Conservation (phyloP, 441 rosid genomes). For the Sinapis alba region DNA sequence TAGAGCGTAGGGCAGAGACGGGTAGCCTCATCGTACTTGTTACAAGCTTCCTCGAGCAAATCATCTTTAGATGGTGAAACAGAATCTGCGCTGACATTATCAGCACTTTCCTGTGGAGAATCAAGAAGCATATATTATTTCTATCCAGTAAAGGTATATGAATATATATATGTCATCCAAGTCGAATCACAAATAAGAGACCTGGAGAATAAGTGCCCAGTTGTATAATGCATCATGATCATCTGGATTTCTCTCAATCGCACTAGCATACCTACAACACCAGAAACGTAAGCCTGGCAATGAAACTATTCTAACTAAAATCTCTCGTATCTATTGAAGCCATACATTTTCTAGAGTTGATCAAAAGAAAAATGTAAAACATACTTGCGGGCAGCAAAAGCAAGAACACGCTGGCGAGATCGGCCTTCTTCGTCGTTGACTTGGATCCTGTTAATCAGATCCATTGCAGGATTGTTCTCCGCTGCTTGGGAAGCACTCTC, state of each 20-base stretch:
- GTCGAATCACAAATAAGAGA: conserved; percentile 24
- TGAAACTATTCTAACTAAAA: too few species aligned
- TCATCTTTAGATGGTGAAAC: conserved; percentile 96
- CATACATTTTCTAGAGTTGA: too few species aligned
- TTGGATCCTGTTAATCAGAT: conserved; percentile 81
- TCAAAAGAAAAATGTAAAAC: neutral
- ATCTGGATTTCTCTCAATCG: conserved; percentile 89
- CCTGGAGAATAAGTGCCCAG: conserved; percentile 99
- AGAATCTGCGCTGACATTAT: conserved; percentile 87
- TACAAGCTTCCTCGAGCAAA: conserved; percentile 97
- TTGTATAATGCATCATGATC: conserved; percentile 97
- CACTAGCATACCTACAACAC: conserved; percentile 82
- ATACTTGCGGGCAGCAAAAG: conserved; percentile 98
- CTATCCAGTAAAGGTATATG: neutral
- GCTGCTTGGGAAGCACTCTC: conserved; percentile 59
- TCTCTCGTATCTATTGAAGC: conserved; percentile 1
- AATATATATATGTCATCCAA: neutral
- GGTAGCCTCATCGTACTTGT: conserved; percentile 95
- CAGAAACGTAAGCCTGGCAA: conserved; percentile 2
- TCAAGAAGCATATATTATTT: neutral
- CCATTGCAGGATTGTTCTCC: conserved; percentile 83
- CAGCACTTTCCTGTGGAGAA: conserved; percentile 92
- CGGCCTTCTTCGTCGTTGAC: conserved; percentile 93
- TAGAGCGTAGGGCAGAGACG: conserved; percentile 88
- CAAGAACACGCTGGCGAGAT: conserved; percentile 94